phyloP scores from a whole-genome alignment of 208 protist species.

The Wallacemonas sp. region DNA sequence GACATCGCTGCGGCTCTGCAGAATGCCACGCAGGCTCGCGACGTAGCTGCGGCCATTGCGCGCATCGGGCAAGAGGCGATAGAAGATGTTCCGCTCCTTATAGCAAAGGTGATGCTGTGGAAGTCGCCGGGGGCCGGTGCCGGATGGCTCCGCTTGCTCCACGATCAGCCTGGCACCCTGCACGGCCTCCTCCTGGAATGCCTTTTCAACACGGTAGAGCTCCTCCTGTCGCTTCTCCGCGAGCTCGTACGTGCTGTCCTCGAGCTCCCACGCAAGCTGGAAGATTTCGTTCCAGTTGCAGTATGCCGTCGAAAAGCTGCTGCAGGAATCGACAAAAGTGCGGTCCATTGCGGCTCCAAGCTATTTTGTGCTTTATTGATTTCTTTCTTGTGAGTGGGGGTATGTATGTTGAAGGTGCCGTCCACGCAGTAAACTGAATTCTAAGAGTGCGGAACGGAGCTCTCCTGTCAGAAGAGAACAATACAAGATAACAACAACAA shows the following conservation, averaged over 20 bases:
- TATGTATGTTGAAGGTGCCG: no score
- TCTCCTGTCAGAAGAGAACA: no score
- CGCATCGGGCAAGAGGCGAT: constrained; percentile 47
- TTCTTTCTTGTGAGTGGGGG: no score
- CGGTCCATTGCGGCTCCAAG: constrained; percentile 29
- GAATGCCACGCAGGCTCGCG: constrained; percentile 44
- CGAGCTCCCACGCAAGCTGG: constrained; percentile 73
- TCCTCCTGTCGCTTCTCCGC: constrained; percentile 44
- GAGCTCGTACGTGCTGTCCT: constrained; percentile 51
- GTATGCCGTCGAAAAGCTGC: constrained; percentile 34
- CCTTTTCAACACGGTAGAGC: constrained; percentile 42
- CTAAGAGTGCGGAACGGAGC: no score
- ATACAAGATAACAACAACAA: no score
- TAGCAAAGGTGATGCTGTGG: constrained; percentile 33
- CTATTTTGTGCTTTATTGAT: no score
- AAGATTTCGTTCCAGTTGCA: constrained; percentile 79
- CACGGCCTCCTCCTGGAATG: constrained; percentile 43
- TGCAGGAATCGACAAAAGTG: constrained; percentile 45
- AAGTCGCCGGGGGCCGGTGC: neutral
- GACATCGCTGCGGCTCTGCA: constrained; percentile 43
- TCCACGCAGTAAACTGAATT: no score
- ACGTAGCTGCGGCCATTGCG: constrained; percentile 50
- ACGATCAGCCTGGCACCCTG: constrained; percentile 41
- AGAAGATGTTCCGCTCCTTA: constrained; percentile 64
- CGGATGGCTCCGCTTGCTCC: constrained; percentile 31